These are phyloP conservation scores for Wickerhamiella pararugosa DNA, from an alignment of 1,139 yeast genomes.

Conservation along the genomic window DNA sequence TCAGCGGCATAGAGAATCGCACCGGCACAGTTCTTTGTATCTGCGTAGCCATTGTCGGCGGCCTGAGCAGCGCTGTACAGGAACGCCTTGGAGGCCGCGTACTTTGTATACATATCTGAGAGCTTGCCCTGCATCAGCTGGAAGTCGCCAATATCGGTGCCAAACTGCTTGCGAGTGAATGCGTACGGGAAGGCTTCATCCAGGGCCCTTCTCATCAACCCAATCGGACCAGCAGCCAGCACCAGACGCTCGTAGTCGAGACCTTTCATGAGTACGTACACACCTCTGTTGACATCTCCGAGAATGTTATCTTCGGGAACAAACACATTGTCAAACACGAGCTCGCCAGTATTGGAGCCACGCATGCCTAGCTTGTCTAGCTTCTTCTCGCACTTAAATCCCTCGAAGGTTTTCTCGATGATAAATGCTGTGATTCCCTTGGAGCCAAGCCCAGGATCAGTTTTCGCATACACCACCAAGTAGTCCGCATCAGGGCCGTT, in stretches of 20 bases:
- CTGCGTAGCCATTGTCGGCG: slow-evolving; percentile 20
- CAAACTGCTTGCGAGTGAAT: slow-evolving; percentile 23
- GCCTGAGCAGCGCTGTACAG: slow-evolving; percentile 20
- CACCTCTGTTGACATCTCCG: slow-evolving; percentile 22
- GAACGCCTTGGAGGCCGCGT: slow-evolving; percentile 22
- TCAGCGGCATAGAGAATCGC: slow-evolving; percentile 24
- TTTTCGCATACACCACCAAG: slow-evolving; percentile 24
- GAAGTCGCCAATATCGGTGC: slow-evolving; percentile 23
- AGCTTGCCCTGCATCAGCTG: slow-evolving; percentile 24
- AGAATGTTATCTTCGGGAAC: slow-evolving; percentile 24
- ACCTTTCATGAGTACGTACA: slow-evolving; percentile 24
- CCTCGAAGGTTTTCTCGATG: slow-evolving; percentile 21
- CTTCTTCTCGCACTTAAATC: slow-evolving; percentile 22
- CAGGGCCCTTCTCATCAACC: slow-evolving; percentile 23
- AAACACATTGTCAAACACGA: slow-evolving; percentile 21
- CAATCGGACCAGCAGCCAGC: slow-evolving; percentile 24
- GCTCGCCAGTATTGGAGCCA: slow-evolving; percentile 28
- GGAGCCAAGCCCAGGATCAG: slow-evolving; percentile 23
- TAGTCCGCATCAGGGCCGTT: slow-evolving; percentile 26
- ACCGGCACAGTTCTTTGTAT: slow-evolving; percentile 24
- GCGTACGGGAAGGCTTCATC: slow-evolving; percentile 24
- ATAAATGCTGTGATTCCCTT: slow-evolving; percentile 24
- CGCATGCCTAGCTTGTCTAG: slow-evolving; percentile 23
- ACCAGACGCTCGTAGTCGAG: slow-evolving; percentile 23
- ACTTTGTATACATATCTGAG: slow-evolving; percentile 25